Evolutionary conservation across 768 basidiomycete genomes (phyloP).

Genomic region (Aureoboletus auriporus): DNA sequence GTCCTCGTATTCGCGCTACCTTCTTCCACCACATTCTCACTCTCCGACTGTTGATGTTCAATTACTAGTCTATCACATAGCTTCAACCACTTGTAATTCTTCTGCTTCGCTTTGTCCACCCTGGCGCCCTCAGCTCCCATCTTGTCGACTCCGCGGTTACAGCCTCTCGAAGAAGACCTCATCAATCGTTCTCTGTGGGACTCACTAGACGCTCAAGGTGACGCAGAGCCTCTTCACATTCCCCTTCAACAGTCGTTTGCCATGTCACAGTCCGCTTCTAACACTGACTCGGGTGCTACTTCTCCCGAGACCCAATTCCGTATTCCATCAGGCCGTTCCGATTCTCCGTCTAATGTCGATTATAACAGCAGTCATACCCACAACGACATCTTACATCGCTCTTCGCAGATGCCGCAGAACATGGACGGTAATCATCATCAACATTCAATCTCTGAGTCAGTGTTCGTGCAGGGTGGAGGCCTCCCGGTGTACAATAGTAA

Average conservation of each 20-base stretch:
- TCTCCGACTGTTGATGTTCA: constrained; percentile 43
- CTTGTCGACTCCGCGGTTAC: constrained; percentile 28
- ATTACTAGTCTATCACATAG: constrained; percentile 27
- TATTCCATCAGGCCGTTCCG: constrained; percentile 44
- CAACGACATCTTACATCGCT: constrained; percentile 27
- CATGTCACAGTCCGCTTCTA: constrained; percentile 47
- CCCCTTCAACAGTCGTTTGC: constrained; percentile 34
- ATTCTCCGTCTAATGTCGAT: constrained; percentile 44
- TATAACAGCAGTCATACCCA: constrained; percentile 35
- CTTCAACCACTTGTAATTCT: constrained; percentile 29
- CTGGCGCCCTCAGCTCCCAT: constrained; percentile 48
- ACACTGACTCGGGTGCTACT: constrained; percentile 45
- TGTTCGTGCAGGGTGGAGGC: constrained; percentile 29
- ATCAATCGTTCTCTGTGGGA: constrained; percentile 84
- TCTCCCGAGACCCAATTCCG: constrained; percentile 58
- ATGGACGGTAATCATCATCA: constrained; percentile 34
- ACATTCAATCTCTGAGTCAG: constrained; percentile 24
- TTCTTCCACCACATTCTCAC: constrained; percentile 26
- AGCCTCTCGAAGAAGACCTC: constrained; percentile 61
- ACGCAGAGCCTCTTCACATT: constrained; percentile 59
- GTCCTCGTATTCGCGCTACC: constrained; percentile 32
- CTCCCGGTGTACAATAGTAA: constrained; percentile 42
- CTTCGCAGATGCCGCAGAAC: constrained; percentile 24
- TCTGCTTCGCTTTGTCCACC: constrained; percentile 31
- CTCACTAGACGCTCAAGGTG: constrained; percentile 78